phyloP scores from a whole-genome alignment of 2,329 filamentous ascomycete species.

The Fusarium equiseti region DNA sequence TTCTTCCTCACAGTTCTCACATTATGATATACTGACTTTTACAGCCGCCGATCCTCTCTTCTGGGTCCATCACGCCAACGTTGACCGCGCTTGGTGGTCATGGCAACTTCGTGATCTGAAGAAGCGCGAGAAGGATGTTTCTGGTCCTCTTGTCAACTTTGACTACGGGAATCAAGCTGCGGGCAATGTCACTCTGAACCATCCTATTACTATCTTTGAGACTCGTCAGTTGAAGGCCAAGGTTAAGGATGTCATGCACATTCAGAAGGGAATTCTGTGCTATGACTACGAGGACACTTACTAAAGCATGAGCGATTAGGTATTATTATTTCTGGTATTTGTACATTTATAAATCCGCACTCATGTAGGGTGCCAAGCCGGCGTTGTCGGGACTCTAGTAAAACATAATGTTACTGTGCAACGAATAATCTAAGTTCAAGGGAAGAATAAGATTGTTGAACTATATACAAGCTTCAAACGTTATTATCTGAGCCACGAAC shows the following conservation, averaged over 20 bases:
- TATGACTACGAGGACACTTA: conserved; percentile 28
- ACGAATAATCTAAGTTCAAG: no score
- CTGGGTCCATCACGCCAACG: conserved; percentile 48
- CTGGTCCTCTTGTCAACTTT: conserved; percentile 28
- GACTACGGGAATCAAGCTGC: conserved; percentile 24
- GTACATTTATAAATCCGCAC: no score
- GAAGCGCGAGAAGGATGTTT: conserved; percentile 25
- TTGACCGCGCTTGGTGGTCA: conserved; percentile 47
- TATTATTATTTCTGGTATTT: no score
- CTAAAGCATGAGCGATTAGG: not conserved
- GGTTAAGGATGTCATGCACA: conserved; percentile 28
- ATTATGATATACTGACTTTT: not conserved
- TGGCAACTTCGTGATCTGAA: conserved; percentile 30
- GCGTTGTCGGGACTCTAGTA: no score
- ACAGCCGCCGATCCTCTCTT: conserved; percentile 45
- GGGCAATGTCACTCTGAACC: conserved; percentile 12
- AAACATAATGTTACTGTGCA: no score
- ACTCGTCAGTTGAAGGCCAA: conserved; percentile 20
- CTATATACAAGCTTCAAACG: no score
- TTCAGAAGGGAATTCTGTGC: conserved; percentile 16
- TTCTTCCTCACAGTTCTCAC: rapidly evolving
- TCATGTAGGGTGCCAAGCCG: no score
- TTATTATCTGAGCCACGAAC: rapidly evolving
- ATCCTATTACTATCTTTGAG: conserved; percentile 11
- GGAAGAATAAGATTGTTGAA: no score